Base-by-base conservation (phyloP, 371 early-diverging fungal genomes). In the Circinella umbellata region DNA sequence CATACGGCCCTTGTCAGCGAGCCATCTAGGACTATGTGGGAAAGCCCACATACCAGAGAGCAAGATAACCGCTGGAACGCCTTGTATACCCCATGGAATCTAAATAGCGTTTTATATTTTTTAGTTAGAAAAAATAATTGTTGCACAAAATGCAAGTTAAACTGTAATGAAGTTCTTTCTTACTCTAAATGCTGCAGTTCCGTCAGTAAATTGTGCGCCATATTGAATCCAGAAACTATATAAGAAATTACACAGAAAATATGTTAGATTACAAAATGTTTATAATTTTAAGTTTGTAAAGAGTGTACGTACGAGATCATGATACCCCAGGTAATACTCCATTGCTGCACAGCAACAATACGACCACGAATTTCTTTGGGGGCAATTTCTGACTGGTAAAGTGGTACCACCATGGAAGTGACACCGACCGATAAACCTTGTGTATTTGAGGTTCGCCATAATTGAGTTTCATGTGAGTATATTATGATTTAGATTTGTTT, bases 11-110 rank as follows among this genome's bases (percentile, higher is more conserved):
- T 87, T 75, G 67, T 81, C 86, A 42, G 89, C 84, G 68, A 97
- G 80, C 95, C 95, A 97, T 80, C 97, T 93, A 37, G 96, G 96
- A 10, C 95, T 93, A 73, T 76, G 85, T 11, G 96, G 96, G 81
- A 94, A 88, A 72, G 91, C 79, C 70, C 87, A 72, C 79, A 92
- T 89, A 68, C 92, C 82, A 59, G 75, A 6, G n/a, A 90, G 69
- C 39, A 97, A 84, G 39, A 95, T 76, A 17, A 86, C 46, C 49
- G 92, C 92, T 47, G 95, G 95, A 18, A 93, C 82, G 38, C 88
- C 76, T 76, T 98, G 97, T 51, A 95, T 69, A 64, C 88, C 94
- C 75, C 95, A 87, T 6, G 95, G 92, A 54, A 92, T 77, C 27
- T 27, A 27, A 27, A 27, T 27, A 27, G 27, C 27, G 27, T 27